phyloP scores from a whole-genome alignment of 441 rosid species.

The Erysimum cheiri region DNA sequence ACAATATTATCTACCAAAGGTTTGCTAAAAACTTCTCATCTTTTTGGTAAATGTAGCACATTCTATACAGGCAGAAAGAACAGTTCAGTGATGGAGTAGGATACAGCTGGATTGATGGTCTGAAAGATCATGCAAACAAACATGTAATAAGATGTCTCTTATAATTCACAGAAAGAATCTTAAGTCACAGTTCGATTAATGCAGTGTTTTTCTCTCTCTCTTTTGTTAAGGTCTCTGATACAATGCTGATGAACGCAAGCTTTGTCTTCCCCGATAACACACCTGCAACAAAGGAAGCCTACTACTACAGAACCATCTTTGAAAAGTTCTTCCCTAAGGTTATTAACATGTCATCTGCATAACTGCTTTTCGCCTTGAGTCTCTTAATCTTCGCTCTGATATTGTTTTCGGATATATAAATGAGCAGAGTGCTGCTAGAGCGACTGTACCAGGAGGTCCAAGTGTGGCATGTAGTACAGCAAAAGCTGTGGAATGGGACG shows the following conservation, averaged over 20 bases:
- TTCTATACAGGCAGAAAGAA: conserved; percentile 29
- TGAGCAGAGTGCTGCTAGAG: conserved; percentile 86
- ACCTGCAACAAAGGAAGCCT: conserved; percentile 9
- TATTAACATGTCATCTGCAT: neutral
- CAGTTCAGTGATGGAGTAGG: conserved; percentile 31
- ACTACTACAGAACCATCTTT: conserved; percentile 29
- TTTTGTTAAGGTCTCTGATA: conserved; percentile 24
- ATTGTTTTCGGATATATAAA: conserved; percentile 27
- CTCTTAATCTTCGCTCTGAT: conserved; percentile 22
- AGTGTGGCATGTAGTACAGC: conserved; percentile 98
- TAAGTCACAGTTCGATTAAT: conserved; percentile 23
- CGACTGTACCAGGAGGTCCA: conserved; percentile 98
- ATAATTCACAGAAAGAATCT: neutral
- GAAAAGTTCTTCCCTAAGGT: conserved; percentile 29
- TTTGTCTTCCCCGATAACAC: conserved; percentile 26
- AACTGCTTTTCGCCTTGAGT: neutral
- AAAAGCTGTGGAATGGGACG: conserved; percentile 98
- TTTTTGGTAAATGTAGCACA: conserved; percentile 21
- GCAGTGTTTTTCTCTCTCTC: conserved; percentile 8
- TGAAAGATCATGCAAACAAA: conserved; percentile 27
- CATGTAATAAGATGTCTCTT: conserved; percentile 16
- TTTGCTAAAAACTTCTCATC: conserved; percentile 1
- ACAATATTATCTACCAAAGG: neutral
- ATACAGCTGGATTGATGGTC: conserved; percentile 30
- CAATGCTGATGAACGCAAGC: conserved; percentile 23